phyloP scores from a whole-genome alignment of 2,329 filamentous ascomycete species.

The Aspergillus sp. region DNA sequence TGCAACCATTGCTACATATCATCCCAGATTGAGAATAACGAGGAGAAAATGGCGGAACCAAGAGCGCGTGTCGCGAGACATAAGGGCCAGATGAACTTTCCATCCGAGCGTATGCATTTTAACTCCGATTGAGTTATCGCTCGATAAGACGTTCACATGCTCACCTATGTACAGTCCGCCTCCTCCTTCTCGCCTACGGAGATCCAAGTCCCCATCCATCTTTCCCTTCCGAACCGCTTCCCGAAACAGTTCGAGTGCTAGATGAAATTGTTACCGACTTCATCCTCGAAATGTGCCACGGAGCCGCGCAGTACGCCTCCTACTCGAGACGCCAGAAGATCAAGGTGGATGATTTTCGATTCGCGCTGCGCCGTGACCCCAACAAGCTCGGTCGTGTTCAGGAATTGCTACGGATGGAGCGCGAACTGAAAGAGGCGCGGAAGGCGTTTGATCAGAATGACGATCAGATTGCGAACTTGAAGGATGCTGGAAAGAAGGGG shows the following conservation, averaged over 20 bases:
- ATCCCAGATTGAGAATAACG: conserved; percentile 2
- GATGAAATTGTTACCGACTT: conserved; percentile 97
- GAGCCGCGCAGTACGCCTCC: conserved; percentile 76
- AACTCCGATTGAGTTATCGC: not conserved
- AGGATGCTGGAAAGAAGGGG: conserved; percentile 32
- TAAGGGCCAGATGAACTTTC: conserved; percentile 76
- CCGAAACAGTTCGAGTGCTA: conserved; percentile 75
- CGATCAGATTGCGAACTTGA: conserved; percentile 33
- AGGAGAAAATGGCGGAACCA: conserved; percentile 57
- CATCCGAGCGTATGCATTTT: conserved; percentile 56
- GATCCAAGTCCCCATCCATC: conserved; percentile 46
- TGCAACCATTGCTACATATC: conserved; percentile 18
- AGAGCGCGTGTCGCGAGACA: conserved; percentile 71
- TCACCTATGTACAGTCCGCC: conserved; percentile 24
- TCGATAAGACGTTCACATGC: not conserved
- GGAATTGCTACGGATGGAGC: conserved; percentile 82
- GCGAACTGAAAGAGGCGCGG: conserved; percentile 73
- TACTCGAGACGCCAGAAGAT: conserved; percentile 90
- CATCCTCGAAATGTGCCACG: conserved; percentile 87
- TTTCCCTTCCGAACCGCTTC: conserved; percentile 69
- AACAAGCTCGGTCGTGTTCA: conserved; percentile 81
- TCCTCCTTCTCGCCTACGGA: conserved; percentile 40
- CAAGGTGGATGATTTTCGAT: conserved; percentile 97
- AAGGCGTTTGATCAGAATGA: conserved; percentile 50
- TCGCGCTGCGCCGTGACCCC: conserved; percentile 78